phyloP scores from a whole-genome alignment of 495 filamentous ascomycete species.

The Astrothelium macrocarpum region DNA sequence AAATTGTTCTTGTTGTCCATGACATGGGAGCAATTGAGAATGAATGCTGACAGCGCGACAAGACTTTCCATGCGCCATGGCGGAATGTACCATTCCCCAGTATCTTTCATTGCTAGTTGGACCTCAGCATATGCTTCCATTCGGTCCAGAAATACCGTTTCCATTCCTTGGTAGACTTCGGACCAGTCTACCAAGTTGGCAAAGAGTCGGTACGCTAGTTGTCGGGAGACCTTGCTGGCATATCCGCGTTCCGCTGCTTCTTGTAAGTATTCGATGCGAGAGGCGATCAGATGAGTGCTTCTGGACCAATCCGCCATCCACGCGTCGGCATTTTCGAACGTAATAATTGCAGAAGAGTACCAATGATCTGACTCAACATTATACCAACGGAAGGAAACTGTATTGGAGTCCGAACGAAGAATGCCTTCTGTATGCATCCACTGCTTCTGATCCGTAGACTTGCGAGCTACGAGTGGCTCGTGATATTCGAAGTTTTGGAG shows the following conservation, averaged over 20 bases:
- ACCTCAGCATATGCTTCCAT: conserved; percentile 65
- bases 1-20: conserved; percentile 16
- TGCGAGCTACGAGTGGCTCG: conserved; percentile 5
- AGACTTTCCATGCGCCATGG: conserved; percentile 12
- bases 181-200: conserved; percentile 59
- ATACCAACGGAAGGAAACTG: background rate
- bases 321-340: background rate
- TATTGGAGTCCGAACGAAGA: background rate
- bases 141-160: conserved; percentile 67
- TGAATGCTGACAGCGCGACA: conserved; percentile 9
- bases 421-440: background rate
- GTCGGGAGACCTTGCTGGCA: conserved; percentile 41
- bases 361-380: background rate
- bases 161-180: conserved; percentile 57
- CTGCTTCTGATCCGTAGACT: background rate
- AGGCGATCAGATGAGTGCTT: conserved; percentile 37
- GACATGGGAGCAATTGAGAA: conserved; percentile 8
- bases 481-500: conserved; percentile 13
- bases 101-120: conserved; percentile 3
- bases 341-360: background rate
- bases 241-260: conserved; percentile 23
- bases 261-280: conserved; percentile 37
- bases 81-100: background rate
- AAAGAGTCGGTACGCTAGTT: conserved; percentile 69
- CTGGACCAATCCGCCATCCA: conserved; percentile 40